phyloP scores from a whole-genome alignment of 805 yeast species.

The Hanseniaspora lachancei region DNA sequence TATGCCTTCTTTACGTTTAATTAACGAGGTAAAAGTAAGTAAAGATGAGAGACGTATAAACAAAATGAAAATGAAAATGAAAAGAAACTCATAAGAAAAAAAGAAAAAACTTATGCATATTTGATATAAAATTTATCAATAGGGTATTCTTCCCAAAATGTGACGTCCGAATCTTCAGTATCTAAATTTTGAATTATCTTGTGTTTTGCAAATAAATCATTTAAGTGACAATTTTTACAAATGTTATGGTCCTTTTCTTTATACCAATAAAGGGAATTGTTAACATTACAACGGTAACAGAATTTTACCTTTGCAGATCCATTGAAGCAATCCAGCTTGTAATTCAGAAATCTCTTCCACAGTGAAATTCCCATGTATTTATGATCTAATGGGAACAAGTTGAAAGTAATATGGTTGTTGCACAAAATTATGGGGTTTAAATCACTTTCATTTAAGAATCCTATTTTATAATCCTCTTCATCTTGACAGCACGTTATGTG shows the following conservation, averaged over 20 bases:
- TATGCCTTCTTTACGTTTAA: conserved; percentile 1
- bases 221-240: conserved; percentile 12
- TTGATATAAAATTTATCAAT: conserved; percentile 4
- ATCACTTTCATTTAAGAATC: conserved; percentile 15
- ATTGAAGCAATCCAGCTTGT: background rate
- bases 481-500: conserved; percentile 25
- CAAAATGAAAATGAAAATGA: background rate
- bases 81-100: background rate
- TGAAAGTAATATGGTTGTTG: background rate
- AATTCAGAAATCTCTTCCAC: conserved; percentile 7
- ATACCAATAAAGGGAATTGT: conserved; percentile 19
- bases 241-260: conserved; percentile 15
- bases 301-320: background rate
- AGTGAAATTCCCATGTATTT: background rate
- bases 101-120: background rate
- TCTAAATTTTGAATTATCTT: conserved; percentile 1
- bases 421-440: conserved; percentile 2
- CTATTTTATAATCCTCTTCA: conserved; percentile 13
- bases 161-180: background rate
- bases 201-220: background rate
- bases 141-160: conserved; percentile 9
- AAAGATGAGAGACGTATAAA: conserved; percentile 1
- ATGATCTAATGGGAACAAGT: background rate
- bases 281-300: conserved; percentile 17
- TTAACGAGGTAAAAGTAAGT: background rate